Evolutionary conservation across 225 moss, liverwort and hornwort genomes (phyloP).

Genomic region (Physcomitrellopsis africana): DNA sequence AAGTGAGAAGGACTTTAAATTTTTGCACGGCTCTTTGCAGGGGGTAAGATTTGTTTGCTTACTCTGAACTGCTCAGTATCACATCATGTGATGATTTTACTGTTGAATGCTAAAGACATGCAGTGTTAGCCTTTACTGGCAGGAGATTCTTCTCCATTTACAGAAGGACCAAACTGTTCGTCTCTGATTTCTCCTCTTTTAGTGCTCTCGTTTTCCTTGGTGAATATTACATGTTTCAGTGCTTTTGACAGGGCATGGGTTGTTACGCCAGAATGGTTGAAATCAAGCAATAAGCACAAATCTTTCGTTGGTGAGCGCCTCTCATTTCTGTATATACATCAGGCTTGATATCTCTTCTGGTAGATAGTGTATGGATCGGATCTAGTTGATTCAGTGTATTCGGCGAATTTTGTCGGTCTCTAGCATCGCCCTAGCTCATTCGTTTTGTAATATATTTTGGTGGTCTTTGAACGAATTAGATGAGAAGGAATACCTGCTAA

Average conservation of each 20-base stretch:
- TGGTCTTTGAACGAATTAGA: slow-evolving; percentile 40
- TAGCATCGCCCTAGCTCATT: background rate
- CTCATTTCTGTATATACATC: background rate
- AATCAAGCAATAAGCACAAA: slow-evolving; percentile 69
- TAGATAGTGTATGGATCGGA: background rate
- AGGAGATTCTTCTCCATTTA: too few species aligned
- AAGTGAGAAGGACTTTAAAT: slow-evolving; percentile 86
- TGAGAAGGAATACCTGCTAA: slow-evolving; percentile 62
- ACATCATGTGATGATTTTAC: background rate
- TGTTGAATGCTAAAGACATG: background rate
- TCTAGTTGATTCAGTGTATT: background rate
- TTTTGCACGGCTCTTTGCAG: slow-evolving; percentile 88
- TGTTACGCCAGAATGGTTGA: slow-evolving; percentile 85
- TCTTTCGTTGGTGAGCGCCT: slow-evolving; percentile 66
- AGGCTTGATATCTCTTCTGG: background rate
- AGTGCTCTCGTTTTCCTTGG: background rate
- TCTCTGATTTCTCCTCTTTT: background rate
- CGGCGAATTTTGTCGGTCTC: background rate
- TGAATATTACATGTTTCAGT: slow-evolving; percentile 1
- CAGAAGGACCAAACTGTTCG: background rate
- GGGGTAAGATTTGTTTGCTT: slow-evolving; percentile 50
- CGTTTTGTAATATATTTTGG: background rate
- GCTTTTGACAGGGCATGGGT: slow-evolving; percentile 73
- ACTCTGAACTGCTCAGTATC: background rate
- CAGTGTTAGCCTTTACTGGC: too few species aligned